These are phyloP conservation scores for Cladorrhinum sp. DNA, from an alignment of 2,329 filamentous ascomycete species.

Conservation along the genomic window DNA sequence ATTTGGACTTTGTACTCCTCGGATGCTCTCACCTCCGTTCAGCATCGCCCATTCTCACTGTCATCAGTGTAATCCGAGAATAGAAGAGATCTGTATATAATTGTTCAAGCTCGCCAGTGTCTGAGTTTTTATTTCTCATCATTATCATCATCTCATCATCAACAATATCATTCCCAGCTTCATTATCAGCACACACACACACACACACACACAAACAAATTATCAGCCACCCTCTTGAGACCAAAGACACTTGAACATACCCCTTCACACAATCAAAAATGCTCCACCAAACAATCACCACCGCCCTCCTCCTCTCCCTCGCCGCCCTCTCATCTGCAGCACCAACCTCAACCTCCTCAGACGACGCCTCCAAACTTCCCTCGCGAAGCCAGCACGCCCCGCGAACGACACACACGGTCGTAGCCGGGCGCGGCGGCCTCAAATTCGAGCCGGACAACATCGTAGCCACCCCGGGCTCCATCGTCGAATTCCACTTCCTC, in stretches of 20 bases:
- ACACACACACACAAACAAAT: not conserved
- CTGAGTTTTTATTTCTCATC: not conserved
- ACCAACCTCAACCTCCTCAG: conserved; percentile 32
- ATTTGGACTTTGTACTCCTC: not conserved
- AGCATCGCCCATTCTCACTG: not conserved
- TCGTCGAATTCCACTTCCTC: conserved; percentile 55
- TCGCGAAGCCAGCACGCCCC: conserved; percentile 37
- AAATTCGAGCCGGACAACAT: conserved; percentile 50
- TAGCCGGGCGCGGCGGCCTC: conserved; percentile 45
- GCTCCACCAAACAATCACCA: not conserved
- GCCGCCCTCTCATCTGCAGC: conserved; percentile 32
- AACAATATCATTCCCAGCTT: not conserved
- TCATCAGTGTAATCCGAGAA: not conserved
- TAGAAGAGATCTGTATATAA: too few species aligned
- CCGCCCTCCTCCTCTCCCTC: conserved; percentile 25
- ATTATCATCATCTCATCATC: not conserved
- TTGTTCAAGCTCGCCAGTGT: too few species aligned
- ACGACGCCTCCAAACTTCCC: conserved; percentile 32
- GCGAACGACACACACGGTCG: conserved; percentile 44
- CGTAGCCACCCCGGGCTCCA: conserved; percentile 46
- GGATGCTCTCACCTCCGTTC: not conserved
- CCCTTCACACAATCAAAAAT: not conserved
- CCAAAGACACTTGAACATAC: not conserved
- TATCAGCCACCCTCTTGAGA: not conserved
- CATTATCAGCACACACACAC: not conserved